These are phyloP conservation scores for Tylopilus intermedius DNA, from an alignment of 768 basidiomycete species.

Conservation along the genomic window DNA sequence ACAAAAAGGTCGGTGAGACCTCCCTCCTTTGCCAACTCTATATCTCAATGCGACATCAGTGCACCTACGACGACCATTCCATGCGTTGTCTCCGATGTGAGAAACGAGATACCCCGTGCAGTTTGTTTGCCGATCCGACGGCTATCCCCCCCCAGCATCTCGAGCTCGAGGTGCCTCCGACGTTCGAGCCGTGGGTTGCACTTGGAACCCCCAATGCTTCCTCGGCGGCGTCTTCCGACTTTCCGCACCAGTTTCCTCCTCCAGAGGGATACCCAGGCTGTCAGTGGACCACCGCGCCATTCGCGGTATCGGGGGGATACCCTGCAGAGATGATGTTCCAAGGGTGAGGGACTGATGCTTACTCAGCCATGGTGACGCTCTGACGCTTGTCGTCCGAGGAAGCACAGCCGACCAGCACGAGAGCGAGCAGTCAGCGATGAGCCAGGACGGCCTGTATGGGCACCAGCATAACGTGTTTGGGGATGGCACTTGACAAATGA, in stretches of 20 bases:
- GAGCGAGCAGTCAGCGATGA: constrained; percentile 10
- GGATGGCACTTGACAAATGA: constrained; percentile 5
- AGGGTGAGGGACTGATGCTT: constrained; percentile 5
- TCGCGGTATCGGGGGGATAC: constrained; percentile 5
- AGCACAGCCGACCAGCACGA: constrained; percentile 7
- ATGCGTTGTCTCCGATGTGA: constrained; percentile 17
- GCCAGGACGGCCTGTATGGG: constrained; percentile 5
- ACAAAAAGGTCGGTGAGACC: constrained; percentile 18
- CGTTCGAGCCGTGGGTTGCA: constrained; percentile 2
- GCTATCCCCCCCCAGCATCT: constrained; percentile 3
- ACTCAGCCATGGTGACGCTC: background rate
- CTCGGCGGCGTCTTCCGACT: constrained; percentile 3
- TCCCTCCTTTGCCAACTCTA: background rate
- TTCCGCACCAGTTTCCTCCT: background rate
- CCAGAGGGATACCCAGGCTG: background rate
- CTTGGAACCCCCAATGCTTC: constrained; percentile 2
- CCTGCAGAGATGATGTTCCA: constrained; percentile 4
- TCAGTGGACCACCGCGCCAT: background rate
- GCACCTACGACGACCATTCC: constrained; percentile 14
- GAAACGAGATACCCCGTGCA: constrained; percentile 9
- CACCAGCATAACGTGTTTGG: constrained; percentile 5
- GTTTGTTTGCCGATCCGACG: constrained; percentile 13
- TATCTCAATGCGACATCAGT: constrained; percentile 12
- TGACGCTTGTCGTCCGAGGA: constrained; percentile 1
- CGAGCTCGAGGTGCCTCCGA: background rate